Conservation (phyloP, 2,329 filamentous ascomycete species). For the Ceratocystiopsis minuta region DNA sequence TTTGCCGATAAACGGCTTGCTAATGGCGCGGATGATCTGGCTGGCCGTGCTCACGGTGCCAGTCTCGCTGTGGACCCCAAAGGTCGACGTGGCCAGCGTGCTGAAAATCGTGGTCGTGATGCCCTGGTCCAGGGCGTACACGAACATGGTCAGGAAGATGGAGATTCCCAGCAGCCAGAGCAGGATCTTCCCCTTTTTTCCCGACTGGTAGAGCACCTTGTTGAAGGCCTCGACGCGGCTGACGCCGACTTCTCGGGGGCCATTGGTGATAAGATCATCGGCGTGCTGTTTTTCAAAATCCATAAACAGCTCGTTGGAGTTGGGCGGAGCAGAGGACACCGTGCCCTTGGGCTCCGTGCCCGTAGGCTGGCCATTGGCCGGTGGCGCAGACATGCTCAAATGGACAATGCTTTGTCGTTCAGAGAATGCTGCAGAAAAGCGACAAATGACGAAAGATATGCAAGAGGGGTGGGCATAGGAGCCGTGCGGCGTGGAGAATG, state of each 20-base stretch:
- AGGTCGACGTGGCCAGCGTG: slow-evolving; percentile 18
- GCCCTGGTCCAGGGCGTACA: slow-evolving; percentile 20
- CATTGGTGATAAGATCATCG: slow-evolving; percentile 13
- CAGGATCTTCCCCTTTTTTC: slow-evolving; percentile 11
- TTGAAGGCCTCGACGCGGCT: slow-evolving; percentile 21
- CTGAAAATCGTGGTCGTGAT: slow-evolving; percentile 19
- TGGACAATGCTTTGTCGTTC: too few relatives aligned
- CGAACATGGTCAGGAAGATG: slow-evolving; percentile 19
- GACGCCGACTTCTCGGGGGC: slow-evolving; percentile 12
- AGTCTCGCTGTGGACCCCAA: slow-evolving; percentile 16
- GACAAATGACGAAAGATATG: too few relatives aligned
- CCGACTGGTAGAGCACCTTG: slow-evolving; percentile 21
- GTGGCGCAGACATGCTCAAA: neutral
- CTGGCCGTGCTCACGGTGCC: slow-evolving; percentile 16
- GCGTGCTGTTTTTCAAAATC: neutral
- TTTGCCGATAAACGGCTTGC: slow-evolving; percentile 22
- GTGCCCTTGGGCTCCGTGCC: slow-evolving; percentile 7
- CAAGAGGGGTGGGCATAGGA: too few relatives aligned
- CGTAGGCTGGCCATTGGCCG: neutral
- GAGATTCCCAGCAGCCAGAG: slow-evolving; percentile 22
- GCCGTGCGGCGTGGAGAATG: too few relatives aligned
- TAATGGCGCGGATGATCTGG: slow-evolving; percentile 20
- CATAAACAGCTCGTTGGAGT: too few relatives aligned
- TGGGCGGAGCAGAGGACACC: too few relatives aligned
- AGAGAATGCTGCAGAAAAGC: too few relatives aligned